phyloP scores from a whole-genome alignment of 108 stramenopile species.

The Conticribra weissflogii region DNA sequence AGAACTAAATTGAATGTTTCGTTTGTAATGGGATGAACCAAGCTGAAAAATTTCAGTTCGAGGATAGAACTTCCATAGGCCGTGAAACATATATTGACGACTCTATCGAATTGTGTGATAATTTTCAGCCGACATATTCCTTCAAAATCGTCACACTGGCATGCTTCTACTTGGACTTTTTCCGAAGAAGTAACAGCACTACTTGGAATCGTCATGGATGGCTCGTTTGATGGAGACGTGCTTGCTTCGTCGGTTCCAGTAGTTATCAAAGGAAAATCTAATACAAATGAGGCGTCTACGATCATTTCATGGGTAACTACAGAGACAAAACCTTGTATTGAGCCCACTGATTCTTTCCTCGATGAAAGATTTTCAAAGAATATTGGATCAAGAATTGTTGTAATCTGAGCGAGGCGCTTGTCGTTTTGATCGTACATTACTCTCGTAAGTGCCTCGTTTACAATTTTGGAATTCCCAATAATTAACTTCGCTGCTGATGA shows the following conservation, averaged over 20 bases:
- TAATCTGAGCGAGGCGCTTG: neutral
- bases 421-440: neutral
- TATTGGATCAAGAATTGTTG: neutral
- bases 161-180: neutral
- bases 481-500: neutral
- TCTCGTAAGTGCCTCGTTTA: neutral
- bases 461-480: neutral
- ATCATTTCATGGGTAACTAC: neutral
- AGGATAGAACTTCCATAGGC: neutral
- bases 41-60: neutral
- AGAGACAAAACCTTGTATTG: neutral
- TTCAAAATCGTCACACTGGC: neutral
- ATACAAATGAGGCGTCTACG: neutral
- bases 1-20: neutral
- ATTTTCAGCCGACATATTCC: neutral
- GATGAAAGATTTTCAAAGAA: neutral
- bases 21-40: neutral
- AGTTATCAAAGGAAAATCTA: neutral
- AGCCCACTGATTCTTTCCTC: neutral
- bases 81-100: neutral
- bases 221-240: neutral
- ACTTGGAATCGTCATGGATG: neutral
- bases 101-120: neutral
- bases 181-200: neutral
- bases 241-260: neutral